phyloP scores from a whole-genome alignment of 2,329 filamentous ascomycete species.

The Monosporascus sp. region DNA sequence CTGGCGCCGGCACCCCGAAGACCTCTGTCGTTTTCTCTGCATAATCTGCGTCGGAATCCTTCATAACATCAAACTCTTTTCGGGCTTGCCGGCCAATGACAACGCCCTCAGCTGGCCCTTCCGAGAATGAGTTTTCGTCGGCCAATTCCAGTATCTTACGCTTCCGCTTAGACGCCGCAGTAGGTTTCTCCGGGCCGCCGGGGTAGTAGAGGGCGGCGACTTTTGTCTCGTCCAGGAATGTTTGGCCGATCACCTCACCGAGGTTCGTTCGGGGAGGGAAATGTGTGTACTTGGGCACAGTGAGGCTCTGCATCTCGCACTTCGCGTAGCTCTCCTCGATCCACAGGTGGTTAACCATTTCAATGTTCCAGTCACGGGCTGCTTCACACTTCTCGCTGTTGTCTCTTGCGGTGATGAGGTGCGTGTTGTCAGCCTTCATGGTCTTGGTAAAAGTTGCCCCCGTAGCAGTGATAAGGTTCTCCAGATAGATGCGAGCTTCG shows the following conservation, averaged over 20 bases:
- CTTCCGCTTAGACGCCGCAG: conserved; percentile 40
- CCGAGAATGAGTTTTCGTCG: conserved; percentile 44
- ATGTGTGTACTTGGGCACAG: conserved; percentile 71
- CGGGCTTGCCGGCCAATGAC: conserved; percentile 36
- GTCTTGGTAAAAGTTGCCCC: conserved; percentile 92
- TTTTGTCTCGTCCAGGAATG: conserved; percentile 61
- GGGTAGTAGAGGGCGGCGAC: conserved; percentile 65
- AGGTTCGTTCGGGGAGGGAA: conserved; percentile 89
- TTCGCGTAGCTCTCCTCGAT: conserved; percentile 94
- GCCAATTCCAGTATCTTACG: conserved; percentile 45
- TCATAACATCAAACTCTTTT: conserved; percentile 39
- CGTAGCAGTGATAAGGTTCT: conserved; percentile 79
- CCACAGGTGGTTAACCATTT: conserved; percentile 93
- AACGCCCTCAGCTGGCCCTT: conserved; percentile 43
- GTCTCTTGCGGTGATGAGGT: conserved; percentile 85
- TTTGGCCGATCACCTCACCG: conserved; percentile 88
- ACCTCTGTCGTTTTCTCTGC: conserved; percentile 26
- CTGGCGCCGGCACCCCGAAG: conserved; percentile 27
- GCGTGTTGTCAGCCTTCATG: conserved; percentile 91
- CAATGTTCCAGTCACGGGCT: conserved; percentile 85
- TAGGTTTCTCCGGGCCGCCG: conserved; percentile 48
- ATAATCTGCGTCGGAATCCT: conserved; percentile 35
- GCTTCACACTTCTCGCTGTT: conserved; percentile 91
- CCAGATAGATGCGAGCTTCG: conserved; percentile 86
- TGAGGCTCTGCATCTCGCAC: conserved; percentile 69